Evolutionary conservation across 2,329 filamentous ascomycete genomes (phyloP), one percentile per base, ranked within the genome.

Genomic region (Aureobasidium sp.): DNA sequence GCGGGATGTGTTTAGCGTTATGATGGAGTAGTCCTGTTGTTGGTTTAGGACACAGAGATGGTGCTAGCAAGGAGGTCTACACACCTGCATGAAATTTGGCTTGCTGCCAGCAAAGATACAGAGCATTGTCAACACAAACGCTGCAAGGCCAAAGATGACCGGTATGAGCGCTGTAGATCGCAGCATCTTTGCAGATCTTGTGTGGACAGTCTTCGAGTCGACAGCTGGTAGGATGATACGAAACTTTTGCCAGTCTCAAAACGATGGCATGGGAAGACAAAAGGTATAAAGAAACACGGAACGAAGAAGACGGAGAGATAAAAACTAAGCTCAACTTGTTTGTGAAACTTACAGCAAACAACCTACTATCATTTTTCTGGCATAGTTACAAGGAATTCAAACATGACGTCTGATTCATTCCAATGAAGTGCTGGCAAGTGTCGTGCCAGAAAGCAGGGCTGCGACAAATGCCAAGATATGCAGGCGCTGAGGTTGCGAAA

Each of bases 81-180:
- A 13, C 20, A 61, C 59, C 64, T 85, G 79, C 72, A 87, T 78
- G 67, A 85, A 80, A 17, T 75, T 76, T 57, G 74, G 75, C 67
- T 82, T 83, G 41, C 80, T 77, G 41, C 85, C 85, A 1, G 85
- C 84, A 67, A 86, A 86, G 63, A 87, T 76, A 68, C 81, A 84
- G 9, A 87, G 75, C 66, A 87, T 78, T 20, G 79, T 78, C 47
- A 87, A 78, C 23, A 86, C 76, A 44, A 86, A 80, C 3, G 83
- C 82, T 34, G 77, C 79, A 27, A 81, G 76, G 64, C 80, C 78
- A 65, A 80, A 78, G 47, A 79, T 66, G 46, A 79, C 70, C 7
- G 82, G 82, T n/a, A 84, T 67, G 23, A 84, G 65, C 15, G 78
- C 78, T 36, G 74, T 68, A n/a, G 72, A 69, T 39, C 78, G 77